phyloP scores from a whole-genome alignment of 805 yeast species.

The Zygosaccharomyces siamensis region DNA sequence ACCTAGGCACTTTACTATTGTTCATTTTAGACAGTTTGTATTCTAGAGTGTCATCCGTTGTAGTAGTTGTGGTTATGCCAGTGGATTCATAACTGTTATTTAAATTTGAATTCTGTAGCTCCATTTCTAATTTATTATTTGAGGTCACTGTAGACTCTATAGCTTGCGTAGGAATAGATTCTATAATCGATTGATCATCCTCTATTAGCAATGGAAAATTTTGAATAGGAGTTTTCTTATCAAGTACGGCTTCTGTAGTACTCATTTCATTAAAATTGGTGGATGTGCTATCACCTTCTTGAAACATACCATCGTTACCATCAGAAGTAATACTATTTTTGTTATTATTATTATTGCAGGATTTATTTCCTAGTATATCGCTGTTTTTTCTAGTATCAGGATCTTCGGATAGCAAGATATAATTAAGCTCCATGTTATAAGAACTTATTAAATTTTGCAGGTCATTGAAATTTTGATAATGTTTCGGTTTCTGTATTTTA shows the following conservation, averaged over 20 bases:
- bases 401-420: constrained; percentile 8
- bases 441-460: constrained; percentile 7
- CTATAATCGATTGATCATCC: neutral
- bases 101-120: neutral
- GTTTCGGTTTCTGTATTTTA: constrained; percentile 10
- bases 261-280: neutral
- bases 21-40: neutral
- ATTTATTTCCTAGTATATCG: neutral
- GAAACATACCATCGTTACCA: neutral
- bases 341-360: neutral
- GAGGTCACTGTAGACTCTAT: neutral
- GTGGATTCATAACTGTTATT: neutral
- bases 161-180: neutral
- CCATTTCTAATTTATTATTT: neutral
- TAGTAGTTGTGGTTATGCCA: neutral
- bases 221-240: neutral
- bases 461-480: neutral
- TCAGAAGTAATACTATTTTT: neutral
- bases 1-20: constrained; percentile 7
- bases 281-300: neutral
- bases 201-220: neutral
- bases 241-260: neutral
- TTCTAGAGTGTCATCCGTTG: neutral
- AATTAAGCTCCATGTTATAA: constrained; percentile 12
- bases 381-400: neutral